These are phyloP conservation scores for Saturnispora gosingensis DNA, from an alignment of 805 yeast genomes.

Conservation along the genomic window DNA sequence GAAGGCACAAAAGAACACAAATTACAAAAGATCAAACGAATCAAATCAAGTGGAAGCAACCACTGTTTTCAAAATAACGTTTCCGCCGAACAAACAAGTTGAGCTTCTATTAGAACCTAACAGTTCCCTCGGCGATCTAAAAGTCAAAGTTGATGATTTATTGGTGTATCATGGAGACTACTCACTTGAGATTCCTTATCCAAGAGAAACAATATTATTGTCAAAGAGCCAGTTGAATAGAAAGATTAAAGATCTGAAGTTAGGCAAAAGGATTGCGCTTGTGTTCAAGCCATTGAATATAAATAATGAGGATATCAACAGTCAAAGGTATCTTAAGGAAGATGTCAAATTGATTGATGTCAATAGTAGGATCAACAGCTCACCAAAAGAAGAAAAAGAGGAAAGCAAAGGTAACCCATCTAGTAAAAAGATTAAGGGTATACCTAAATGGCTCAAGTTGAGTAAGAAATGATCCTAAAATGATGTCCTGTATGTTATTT, in stretches of 20 bases:
- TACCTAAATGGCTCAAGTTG: slow-evolving; percentile 6
- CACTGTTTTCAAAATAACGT: background rate
- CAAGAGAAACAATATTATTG: background rate
- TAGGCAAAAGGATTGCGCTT: slow-evolving; percentile 1
- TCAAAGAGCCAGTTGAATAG: background rate
- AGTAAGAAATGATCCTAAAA: slow-evolving; percentile 3
- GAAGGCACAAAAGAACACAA: background rate
- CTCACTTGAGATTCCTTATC: background rate
- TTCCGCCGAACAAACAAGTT: background rate
- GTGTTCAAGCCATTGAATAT: background rate
- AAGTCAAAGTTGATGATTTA: slow-evolving; percentile 1
- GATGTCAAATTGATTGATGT: background rate
- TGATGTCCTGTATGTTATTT: background rate
- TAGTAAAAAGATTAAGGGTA: background rate
- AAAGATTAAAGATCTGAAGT: background rate
- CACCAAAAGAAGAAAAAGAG: background rate
- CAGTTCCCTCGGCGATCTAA: background rate
- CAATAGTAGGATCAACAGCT: background rate
- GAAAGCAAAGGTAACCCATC: background rate
- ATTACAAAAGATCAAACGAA: background rate
- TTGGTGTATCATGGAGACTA: background rate
- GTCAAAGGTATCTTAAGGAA: background rate
- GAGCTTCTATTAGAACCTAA: background rate
- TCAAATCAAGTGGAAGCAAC: background rate
- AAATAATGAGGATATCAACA: background rate